Conservation (phyloP, 495 filamentous ascomycete species). For the Hypoxylon rickii region DNA sequence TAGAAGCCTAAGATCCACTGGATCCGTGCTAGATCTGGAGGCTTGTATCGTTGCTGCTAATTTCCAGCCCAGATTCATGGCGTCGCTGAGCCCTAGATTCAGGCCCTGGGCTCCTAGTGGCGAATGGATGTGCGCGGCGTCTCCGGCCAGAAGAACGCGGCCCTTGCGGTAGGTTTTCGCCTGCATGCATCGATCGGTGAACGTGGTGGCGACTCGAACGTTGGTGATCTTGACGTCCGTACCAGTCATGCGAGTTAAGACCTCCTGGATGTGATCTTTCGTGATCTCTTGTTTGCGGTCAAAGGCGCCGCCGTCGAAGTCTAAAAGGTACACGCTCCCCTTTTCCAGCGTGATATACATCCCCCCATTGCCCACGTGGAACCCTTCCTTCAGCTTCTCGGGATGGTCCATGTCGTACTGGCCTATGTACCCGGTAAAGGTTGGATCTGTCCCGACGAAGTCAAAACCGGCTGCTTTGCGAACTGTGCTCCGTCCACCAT, state of each 20-base stretch:
- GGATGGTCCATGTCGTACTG: slow-evolving; percentile 32
- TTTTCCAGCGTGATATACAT: slow-evolving; percentile 25
- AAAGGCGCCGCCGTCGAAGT: slow-evolving; percentile 40
- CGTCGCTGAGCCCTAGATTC: slow-evolving; percentile 63
- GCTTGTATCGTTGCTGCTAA: slow-evolving; percentile 42
- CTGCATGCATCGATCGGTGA: slow-evolving; percentile 41
- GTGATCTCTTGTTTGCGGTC: slow-evolving; percentile 35
- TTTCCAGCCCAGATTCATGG: slow-evolving; percentile 64
- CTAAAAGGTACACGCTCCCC: slow-evolving; percentile 16
- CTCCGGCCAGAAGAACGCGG: slow-evolving; percentile 58
- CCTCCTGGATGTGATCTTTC: slow-evolving; percentile 34
- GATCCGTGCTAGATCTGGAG: background rate
- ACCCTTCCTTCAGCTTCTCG: slow-evolving; percentile 32
- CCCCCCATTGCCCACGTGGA: slow-evolving; percentile 18
- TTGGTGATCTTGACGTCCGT: slow-evolving; percentile 30
- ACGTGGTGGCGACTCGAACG: slow-evolving; percentile 32
- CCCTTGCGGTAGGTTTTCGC: slow-evolving; percentile 40
- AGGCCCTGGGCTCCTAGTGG: slow-evolving; percentile 62
- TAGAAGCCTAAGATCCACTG: slow-evolving; percentile 24
- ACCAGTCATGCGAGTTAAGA: slow-evolving; percentile 34
- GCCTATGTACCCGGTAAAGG: slow-evolving; percentile 30
- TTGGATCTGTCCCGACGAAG: slow-evolving; percentile 32
- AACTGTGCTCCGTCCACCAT: slow-evolving; percentile 39
- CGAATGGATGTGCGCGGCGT: slow-evolving; percentile 62
- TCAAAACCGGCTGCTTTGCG: slow-evolving; percentile 36